These are phyloP conservation scores for Triticum timopheevii DNA, from an alignment of 176 grass and related monocot species.

Conservation along the genomic window DNA sequence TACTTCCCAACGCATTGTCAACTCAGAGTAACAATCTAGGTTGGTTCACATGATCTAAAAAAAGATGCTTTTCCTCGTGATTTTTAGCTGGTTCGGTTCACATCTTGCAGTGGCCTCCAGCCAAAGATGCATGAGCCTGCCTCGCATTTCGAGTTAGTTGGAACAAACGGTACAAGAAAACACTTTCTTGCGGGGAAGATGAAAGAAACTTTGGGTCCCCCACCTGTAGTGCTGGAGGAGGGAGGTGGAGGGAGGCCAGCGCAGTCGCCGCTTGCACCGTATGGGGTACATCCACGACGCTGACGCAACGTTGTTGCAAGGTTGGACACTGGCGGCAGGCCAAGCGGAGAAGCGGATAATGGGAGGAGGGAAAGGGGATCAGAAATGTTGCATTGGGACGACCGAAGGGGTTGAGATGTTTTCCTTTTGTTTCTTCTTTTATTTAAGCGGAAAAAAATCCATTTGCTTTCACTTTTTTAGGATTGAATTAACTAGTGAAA, in stretches of 20 bases:
- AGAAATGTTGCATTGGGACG: neutral
- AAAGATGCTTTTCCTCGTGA: neutral
- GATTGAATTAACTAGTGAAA: no score
- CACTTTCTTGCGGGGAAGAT: neutral
- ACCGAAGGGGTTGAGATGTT: neutral
- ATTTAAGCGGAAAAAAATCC: no score
- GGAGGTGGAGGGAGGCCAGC: conserved; percentile 11
- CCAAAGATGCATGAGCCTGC: neutral
- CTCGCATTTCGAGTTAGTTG: neutral
- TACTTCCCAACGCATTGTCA: neutral
- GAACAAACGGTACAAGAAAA: no score
- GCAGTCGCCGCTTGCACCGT: neutral
- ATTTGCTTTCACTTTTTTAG: no score
- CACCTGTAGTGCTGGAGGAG: neutral
- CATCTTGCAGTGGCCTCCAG: neutral
- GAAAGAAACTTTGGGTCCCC: neutral
- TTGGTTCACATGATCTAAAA: neutral
- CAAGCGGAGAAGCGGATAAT: neutral
- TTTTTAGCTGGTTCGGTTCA: neutral
- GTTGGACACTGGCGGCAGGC: neutral
- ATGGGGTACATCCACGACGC: neutral
- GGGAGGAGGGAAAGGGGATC: neutral
- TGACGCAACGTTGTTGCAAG: neutral
- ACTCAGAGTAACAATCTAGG: neutral
- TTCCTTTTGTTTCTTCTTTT: neutral